Conservation (phyloP, 169 alveolate species). For the Plasmodium berghei region DNA sequence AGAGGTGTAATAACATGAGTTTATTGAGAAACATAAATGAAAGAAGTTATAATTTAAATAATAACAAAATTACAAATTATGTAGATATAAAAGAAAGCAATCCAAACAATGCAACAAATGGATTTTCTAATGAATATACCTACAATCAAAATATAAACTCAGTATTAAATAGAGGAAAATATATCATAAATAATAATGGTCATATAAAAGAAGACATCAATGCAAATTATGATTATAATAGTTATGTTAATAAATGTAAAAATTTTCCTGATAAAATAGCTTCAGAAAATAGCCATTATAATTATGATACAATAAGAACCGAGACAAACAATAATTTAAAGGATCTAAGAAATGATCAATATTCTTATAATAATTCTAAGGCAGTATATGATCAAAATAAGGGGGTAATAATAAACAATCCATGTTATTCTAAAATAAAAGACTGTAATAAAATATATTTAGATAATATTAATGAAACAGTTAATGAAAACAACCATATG, state of each 20-base stretch:
- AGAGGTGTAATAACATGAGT: slow-evolving; percentile 29
- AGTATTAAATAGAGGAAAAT: slow-evolving; percentile 5
- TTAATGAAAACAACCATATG: slow-evolving; percentile 9
- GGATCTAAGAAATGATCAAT: slow-evolving; percentile 11
- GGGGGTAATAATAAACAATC: slow-evolving; percentile 5
- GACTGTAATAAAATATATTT: background rate
- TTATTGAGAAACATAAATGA: slow-evolving; percentile 17
- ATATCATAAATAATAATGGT: slow-evolving; percentile 14
- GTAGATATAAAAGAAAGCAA: background rate
- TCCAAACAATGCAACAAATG: background rate
- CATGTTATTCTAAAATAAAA: background rate
- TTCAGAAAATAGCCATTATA: background rate
- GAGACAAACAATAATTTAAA: slow-evolving; percentile 3
- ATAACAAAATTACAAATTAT: slow-evolving; percentile 6
- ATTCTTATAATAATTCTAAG: slow-evolving; percentile 18
- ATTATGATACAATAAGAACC: background rate
- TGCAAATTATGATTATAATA: slow-evolving; percentile 5
- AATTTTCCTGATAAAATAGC: slow-evolving; percentile 1
- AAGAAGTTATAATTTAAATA: slow-evolving; percentile 5
- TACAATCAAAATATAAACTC: background rate
- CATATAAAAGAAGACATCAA: background rate
- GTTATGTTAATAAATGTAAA: slow-evolving; percentile 2
- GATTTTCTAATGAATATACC: background rate
- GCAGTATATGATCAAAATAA: background rate
- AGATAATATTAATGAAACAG: slow-evolving; percentile 3